Evolutionary conservation across 2,329 filamentous ascomycete species (phyloP).

Genomic region (Salinomyces thailandicus): DNA sequence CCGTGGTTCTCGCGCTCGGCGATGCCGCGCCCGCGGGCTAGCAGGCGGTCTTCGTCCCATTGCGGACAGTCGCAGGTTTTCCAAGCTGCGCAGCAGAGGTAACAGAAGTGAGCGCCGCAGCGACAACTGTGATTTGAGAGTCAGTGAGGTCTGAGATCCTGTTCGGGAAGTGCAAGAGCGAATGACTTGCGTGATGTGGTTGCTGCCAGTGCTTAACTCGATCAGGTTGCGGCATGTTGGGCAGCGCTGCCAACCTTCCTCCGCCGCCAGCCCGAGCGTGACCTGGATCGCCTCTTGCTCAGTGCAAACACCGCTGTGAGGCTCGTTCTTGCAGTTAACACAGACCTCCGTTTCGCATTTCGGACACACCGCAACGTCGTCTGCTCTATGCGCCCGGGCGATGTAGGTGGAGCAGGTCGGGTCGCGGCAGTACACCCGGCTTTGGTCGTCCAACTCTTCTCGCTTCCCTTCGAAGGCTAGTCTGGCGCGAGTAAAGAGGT

Average conservation of each 20-base stretch:
- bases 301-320: conserved; percentile 41
- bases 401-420: neutral
- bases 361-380: conserved; percentile 31
- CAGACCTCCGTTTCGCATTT: conserved; percentile 40
- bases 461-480: neutral
- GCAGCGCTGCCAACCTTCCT: conserved; percentile 16
- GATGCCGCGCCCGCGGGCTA: conserved; percentile 5
- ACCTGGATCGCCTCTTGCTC: conserved; percentile 32
- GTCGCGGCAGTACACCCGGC: neutral
- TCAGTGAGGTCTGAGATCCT: no score
- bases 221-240: neutral
- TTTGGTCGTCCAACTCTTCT: conserved; percentile 1
- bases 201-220: conserved; percentile 41
- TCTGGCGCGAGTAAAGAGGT: neutral
- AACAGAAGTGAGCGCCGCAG: conserved; percentile 16
- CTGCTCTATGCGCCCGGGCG: neutral
- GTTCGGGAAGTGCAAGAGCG: no score
- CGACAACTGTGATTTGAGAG: conserved; percentile 6
- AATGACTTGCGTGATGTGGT: conserved; percentile 40
- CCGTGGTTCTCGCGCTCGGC: conserved; percentile 2
- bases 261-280: conserved; percentile 31
- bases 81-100: conserved; percentile 15
- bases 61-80: conserved; percentile 15
- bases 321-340: conserved; percentile 37
- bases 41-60: conserved; percentile 13